phyloP scores from a whole-genome alignment of 176 grass and related monocot species.

The Olyra latifolia region DNA sequence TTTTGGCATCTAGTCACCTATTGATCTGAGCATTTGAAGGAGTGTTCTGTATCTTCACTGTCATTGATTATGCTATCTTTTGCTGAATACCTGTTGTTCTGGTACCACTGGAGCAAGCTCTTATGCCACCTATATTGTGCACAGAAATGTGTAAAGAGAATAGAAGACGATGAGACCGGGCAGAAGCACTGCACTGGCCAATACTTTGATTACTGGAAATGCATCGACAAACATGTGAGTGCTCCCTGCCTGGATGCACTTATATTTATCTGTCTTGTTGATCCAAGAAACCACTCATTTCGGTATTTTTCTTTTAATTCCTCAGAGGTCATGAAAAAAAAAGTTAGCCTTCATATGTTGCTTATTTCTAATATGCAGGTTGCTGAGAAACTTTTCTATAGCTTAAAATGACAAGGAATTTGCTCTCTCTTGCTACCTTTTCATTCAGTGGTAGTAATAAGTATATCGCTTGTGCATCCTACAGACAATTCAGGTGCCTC shows the following conservation, averaged over 20 bases:
- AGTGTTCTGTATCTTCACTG: background rate
- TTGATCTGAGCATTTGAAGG: constrained; percentile 21
- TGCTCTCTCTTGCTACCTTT: constrained; percentile 23
- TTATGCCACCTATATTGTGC: constrained; percentile 39
- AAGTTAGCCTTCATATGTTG: constrained; percentile 7
- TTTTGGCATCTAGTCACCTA: background rate
- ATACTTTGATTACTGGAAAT: constrained; percentile 93
- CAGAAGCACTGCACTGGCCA: constrained; percentile 95
- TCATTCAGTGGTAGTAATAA: constrained; percentile 36
- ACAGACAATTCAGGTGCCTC: constrained; percentile 23
- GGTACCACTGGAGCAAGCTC: constrained; percentile 20
- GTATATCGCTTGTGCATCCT: background rate
- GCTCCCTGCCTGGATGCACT: background rate
- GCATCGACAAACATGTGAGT: constrained; percentile 87
- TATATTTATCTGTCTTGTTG: background rate
- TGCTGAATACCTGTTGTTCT: constrained; percentile 11
- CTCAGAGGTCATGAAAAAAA: background rate
- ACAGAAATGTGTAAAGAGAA: constrained; percentile 79
- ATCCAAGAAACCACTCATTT: background rate
- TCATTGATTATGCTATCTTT: constrained; percentile 15
- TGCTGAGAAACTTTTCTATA: constrained; percentile 75
- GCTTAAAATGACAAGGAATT: constrained; percentile 62
- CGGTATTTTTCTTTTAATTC: constrained; percentile 21
- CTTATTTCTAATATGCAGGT: constrained; percentile 50
- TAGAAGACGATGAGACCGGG: constrained; percentile 66